These are phyloP conservation scores for Adansonia digitata DNA, from an alignment of 345 rosid genomes.

Conservation along the genomic window DNA sequence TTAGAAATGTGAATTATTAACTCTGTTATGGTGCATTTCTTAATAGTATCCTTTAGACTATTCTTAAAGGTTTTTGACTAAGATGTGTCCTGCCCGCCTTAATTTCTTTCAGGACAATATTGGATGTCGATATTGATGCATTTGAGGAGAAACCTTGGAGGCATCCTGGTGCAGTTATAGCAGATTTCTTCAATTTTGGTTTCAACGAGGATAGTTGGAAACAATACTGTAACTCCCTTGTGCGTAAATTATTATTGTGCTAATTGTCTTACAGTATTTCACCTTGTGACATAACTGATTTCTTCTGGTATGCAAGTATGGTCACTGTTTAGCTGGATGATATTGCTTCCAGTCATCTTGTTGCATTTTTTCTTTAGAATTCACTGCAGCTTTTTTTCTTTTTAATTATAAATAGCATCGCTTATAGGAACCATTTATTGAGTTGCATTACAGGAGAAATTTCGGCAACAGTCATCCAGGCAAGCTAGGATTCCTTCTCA, in stretches of 20 bases:
- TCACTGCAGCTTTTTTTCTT: background rate
- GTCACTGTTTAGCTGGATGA: background rate
- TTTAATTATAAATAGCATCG: background rate
- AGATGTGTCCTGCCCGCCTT: background rate
- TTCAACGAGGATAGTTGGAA: conserved; percentile 66
- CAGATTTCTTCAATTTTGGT: conserved; percentile 69
- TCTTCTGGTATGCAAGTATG: background rate
- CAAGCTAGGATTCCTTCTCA: conserved; percentile 15
- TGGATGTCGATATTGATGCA: conserved; percentile 43
- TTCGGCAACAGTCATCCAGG: conserved; percentile 19
- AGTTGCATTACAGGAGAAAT: conserved; percentile 30
- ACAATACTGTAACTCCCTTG: conserved; percentile 52
- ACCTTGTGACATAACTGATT: background rate
- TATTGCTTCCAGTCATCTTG: background rate
- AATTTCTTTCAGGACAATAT: conserved; percentile 39
- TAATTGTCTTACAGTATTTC: background rate
- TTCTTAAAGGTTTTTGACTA: background rate
- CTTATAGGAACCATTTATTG: background rate
- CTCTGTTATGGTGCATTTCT: background rate
- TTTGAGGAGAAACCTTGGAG: conserved; percentile 65
- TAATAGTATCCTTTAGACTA: background rate
- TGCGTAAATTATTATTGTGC: conserved; percentile 21
- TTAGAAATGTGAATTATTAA: background rate
- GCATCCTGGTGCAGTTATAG: conserved; percentile 39
- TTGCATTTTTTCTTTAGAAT: background rate